phyloP scores from a whole-genome alignment of 2,329 filamentous ascomycete species.

The Madurella mycetomatis region DNA sequence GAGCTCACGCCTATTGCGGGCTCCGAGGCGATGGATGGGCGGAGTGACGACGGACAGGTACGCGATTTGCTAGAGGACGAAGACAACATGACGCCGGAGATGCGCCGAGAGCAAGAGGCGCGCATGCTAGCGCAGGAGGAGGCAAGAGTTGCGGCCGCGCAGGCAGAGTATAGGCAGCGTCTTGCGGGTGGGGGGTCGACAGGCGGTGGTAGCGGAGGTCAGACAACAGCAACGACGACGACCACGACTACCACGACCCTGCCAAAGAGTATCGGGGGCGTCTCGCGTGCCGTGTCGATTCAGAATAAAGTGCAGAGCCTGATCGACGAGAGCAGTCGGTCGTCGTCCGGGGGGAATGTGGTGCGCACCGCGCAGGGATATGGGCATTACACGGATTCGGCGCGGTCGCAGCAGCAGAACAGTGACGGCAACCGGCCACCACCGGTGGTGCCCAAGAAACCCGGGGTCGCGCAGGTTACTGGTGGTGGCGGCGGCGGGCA shows the following conservation, averaged over 20 bases:
- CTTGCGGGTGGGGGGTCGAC: neutral
- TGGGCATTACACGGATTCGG: constrained; percentile 70
- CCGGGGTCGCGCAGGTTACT: constrained; percentile 28
- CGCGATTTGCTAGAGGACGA: constrained; percentile 46
- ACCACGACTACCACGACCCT: constrained; percentile 39
- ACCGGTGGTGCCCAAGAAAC: constrained; percentile 45
- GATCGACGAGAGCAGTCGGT: constrained; percentile 69
- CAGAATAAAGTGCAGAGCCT: constrained; percentile 86
- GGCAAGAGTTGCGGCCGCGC: constrained; percentile 79
- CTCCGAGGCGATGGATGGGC: constrained; percentile 66
- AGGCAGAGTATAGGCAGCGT: constrained; percentile 78
- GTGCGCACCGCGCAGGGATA: constrained; percentile 81
- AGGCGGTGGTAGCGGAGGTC: constrained; percentile 44
- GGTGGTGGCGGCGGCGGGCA: constrained; percentile 7
- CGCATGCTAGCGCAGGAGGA: constrained; percentile 81
- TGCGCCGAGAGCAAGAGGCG: constrained; percentile 84
- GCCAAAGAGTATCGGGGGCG: constrained; percentile 54
- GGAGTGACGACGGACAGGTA: constrained; percentile 62
- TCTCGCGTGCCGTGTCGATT: constrained; percentile 73
- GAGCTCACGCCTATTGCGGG: constrained; percentile 68
- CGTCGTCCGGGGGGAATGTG: constrained; percentile 42
- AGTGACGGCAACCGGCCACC: constrained; percentile 31
- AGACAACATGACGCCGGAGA: constrained; percentile 71
- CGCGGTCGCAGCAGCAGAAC: constrained; percentile 19
- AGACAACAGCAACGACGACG: constrained; percentile 38